A percentile compares a stretch with the other conserved stretches of the same genome.
Evolutionary conservation across 176 grass and related monocot genomes (phyloP).

Genomic region (Aechmea fasciata): DNA sequence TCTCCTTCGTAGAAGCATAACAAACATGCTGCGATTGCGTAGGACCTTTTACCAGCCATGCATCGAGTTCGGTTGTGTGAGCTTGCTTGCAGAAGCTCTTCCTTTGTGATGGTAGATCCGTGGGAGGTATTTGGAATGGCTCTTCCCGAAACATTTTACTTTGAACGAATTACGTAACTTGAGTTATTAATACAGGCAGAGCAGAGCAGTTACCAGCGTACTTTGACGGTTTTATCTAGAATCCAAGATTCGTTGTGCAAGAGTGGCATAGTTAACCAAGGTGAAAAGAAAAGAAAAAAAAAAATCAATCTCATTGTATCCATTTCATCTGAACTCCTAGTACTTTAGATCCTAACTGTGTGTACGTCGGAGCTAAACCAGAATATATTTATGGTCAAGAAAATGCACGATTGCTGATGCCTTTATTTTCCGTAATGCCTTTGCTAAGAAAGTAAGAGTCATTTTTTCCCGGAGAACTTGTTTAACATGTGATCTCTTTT

Average conservation of each 20-base stretch:
- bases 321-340: background rate
- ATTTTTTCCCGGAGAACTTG: too few relatives aligned
- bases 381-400: too few relatives aligned
- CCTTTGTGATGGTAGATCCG: conserved; percentile 78
- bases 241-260: conserved; percentile 36
- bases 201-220: conserved; percentile 63
- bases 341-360: background rate
- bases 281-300: conserved; percentile 18
- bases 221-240: conserved; percentile 52
- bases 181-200: conserved; percentile 36
- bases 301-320: background rate
- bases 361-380: too few relatives aligned
- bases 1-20: background rate
- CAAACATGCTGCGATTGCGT: background rate
- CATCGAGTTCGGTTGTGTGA: conserved; percentile 57
- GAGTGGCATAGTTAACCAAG: conserved; percentile 30
- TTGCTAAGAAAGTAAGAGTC: too few relatives aligned
- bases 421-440: too few relatives aligned
- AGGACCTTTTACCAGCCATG: conserved; percentile 54
- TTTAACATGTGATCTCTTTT: too few relatives aligned
- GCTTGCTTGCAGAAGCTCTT: conserved; percentile 49
- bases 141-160: too few relatives aligned
- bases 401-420: too few relatives aligned
- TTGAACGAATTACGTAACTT: background rate
- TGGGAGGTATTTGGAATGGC: conserved; percentile 63